These are phyloP conservation scores for Adiantum capillusveneris DNA, from an alignment of 75 land plant species.

Conservation along the genomic window DNA sequence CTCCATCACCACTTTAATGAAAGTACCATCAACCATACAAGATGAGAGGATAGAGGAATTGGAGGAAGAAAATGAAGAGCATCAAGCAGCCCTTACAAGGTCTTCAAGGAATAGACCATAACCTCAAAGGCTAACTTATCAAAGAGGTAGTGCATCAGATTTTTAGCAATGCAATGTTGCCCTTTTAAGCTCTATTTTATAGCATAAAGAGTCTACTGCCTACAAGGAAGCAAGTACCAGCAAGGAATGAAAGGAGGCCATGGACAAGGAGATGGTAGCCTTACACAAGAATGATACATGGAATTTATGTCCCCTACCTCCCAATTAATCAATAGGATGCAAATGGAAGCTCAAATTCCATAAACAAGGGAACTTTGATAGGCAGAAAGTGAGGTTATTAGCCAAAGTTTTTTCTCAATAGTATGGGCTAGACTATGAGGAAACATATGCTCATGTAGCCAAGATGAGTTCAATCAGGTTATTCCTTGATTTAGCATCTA, in stretches of 20 bases:
- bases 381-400: constrained; percentile 1
- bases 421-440: background rate
- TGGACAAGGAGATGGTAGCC: background rate
- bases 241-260: too few relatives aligned
- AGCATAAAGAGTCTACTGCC: background rate
- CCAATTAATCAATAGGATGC: background rate
- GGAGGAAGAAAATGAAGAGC: too few relatives aligned
- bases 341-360: background rate
- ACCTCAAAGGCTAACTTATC: too few relatives aligned
- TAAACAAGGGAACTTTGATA: background rate
- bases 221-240: too few relatives aligned
- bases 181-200: background rate
- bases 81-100: too few relatives aligned
- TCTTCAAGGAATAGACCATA: too few relatives aligned
- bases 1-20: background rate
- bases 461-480: background rate
- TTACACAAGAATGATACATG: background rate
- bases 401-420: background rate
- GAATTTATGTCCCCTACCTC: background rate
- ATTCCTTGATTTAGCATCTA: background rate
- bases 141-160: background rate
- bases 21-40: too few relatives aligned
- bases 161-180: background rate
- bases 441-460: background rate
- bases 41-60: too few relatives aligned